Evolutionary conservation across 805 yeast species (phyloP).

Genomic region (Metschnikowia rubicola): DNA sequence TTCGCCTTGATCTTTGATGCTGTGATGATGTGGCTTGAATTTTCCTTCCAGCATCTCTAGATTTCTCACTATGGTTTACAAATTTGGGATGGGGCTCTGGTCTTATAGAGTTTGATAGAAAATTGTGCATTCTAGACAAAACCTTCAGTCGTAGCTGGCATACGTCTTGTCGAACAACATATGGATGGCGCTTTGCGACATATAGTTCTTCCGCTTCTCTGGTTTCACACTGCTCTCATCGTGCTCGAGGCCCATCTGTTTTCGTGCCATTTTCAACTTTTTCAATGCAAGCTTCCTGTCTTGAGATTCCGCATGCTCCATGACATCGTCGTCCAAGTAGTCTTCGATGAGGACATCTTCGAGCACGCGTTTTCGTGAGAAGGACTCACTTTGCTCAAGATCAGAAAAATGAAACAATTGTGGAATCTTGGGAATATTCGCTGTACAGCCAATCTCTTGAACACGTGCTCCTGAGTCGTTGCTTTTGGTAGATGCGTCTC

Average conservation of each 20-base stretch:
- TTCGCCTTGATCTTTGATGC: conserved; percentile 5
- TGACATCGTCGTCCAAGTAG: conserved; percentile 1
- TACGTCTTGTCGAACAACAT: conserved; percentile 3
- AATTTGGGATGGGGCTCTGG: too few relatives aligned
- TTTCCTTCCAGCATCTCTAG: conserved; percentile 1
- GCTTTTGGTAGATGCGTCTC: too few relatives aligned
- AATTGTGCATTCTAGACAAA: too few relatives aligned
- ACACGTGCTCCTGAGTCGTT: too few relatives aligned
- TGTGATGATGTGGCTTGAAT: conserved; percentile 7
- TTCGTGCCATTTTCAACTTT: background rate
- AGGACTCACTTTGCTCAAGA: conserved; percentile 1
- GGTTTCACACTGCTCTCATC: background rate
- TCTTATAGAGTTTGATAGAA: background rate
- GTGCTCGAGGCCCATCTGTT: background rate
- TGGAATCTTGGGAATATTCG: background rate
- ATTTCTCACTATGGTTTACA: too few relatives aligned
- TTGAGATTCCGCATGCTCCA: background rate
- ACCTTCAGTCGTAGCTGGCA: conserved; percentile 1
- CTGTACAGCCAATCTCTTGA: too few relatives aligned
- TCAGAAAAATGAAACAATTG: background rate
- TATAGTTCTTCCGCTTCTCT: background rate
- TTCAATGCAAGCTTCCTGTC: background rate
- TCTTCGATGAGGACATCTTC: conserved; percentile 7
- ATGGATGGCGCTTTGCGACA: background rate
- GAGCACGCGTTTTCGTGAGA: background rate